Base-by-base conservation (phyloP, 2,329 filamentous ascomycete genomes). In the Talaromyces pinophilus region DNA sequence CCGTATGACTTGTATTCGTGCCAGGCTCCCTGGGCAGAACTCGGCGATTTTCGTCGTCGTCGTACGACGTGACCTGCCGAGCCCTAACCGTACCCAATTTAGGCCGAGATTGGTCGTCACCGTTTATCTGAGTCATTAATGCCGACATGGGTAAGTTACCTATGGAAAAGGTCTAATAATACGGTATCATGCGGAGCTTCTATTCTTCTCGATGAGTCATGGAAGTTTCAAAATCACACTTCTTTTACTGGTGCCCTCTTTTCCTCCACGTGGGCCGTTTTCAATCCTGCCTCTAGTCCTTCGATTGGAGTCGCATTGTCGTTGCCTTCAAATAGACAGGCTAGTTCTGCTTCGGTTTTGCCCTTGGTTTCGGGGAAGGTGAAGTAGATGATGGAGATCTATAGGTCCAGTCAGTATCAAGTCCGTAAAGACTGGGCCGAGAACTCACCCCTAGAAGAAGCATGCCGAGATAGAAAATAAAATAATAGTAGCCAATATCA, bases 401-500 rank as follows among this genome's bases (percentile, higher is more conserved):
- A 25, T n/a, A 3, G 4, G 13, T 28, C 8, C 38, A 19, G 17
- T 60, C 5, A 33, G 17, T 19, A 6, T 3, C 10, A 3, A 35
- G 11, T 13, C 13, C 17, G 1, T n/a, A 13, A 30, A 15, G 17
- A 19, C 13, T 13, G 13, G 13, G 13, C 13, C 17, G n/a, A 28
- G 22, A 60, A 44, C 57, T 44, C 25, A 62, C 60, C 17, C 60
- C 60, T 3, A 62, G 22, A 30, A 54, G 3, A 30, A 40, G 44
- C 59, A 48, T 48, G 19, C 25, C 59, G 11, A 62, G 40, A 44
- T 64, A 60, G n/a, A 60, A 44, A 59, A 85, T 84, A 70, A 84
- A 85, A 0, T 82, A 83, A 69, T 79, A 80, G 82, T 82, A 85
- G 1, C 77, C 79, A 62, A 85, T 84, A 62, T 81, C 78, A 55